Evolutionary conservation across 169 alveolate genomes (phyloP).

Genomic region (Babesia caballi): DNA sequence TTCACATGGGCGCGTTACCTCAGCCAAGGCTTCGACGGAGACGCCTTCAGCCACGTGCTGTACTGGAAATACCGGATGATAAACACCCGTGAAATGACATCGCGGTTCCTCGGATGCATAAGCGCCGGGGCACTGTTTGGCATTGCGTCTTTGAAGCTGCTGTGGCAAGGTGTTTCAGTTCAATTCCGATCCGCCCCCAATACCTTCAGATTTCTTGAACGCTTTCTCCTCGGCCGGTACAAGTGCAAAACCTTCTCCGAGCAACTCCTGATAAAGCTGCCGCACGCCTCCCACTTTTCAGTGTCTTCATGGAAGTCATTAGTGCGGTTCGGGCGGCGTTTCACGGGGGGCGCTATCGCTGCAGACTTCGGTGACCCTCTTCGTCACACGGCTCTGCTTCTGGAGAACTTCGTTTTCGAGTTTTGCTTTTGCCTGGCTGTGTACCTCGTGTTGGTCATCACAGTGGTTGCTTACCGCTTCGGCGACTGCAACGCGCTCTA

Average conservation of each 20-base stretch:
- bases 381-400: slow-evolving; percentile 1
- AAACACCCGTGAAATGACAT: slow-evolving; percentile 38
- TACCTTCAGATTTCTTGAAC: too few relatives aligned
- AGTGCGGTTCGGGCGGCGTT: too few relatives aligned
- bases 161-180: too few relatives aligned
- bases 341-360: too few relatives aligned
- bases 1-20: slow-evolving; percentile 15
- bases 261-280: background rate
- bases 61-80: slow-evolving; percentile 49
- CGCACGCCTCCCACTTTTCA: background rate
- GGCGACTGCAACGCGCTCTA: background rate
- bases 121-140: slow-evolving; percentile 38
- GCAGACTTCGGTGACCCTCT: too few relatives aligned
- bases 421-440: slow-evolving; percentile 25
- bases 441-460: slow-evolving; percentile 9
- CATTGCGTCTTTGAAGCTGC: too few relatives aligned
- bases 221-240: background rate
- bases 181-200: too few relatives aligned
- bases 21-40: slow-evolving; percentile 52
- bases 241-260: slow-evolving; percentile 6
- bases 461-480: background rate
- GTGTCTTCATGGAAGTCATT: too few relatives aligned
- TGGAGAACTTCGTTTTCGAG: slow-evolving; percentile 53
- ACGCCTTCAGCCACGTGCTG: slow-evolving; percentile 53
- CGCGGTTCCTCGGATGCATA: slow-evolving; percentile 42